A percentile compares a stretch with the other conserved stretches of the same genome.
Conservation (phyloP, 2,329 filamentous ascomycete genomes). For the Fusarium nanum region DNA sequence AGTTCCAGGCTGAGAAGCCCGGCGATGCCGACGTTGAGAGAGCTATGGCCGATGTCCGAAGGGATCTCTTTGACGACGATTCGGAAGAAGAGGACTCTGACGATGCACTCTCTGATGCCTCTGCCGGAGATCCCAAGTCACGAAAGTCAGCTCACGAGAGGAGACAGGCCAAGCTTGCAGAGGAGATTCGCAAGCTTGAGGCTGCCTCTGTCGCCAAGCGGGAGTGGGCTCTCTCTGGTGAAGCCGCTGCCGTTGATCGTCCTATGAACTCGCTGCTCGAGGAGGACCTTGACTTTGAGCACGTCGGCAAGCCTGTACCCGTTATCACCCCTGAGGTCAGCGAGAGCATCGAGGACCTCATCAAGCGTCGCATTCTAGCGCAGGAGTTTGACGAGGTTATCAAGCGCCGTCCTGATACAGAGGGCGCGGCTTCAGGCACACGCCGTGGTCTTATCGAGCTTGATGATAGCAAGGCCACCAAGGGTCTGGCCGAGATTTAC, state of each 20-base stretch:
- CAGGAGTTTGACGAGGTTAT: conserved; percentile 93
- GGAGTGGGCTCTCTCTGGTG: conserved; percentile 89
- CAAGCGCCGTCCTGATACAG: conserved; percentile 80
- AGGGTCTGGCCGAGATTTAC: conserved; percentile 91
- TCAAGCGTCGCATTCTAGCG: conserved; percentile 91
- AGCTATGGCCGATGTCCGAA: conserved; percentile 86
- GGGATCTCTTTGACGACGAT: conserved; percentile 88
- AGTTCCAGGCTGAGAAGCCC: conserved; percentile 57
- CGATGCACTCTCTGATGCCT: conserved; percentile 72
- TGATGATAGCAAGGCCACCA: conserved; percentile 87
- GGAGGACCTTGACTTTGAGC: conserved; percentile 95
- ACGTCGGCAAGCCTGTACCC: conserved; percentile 92
- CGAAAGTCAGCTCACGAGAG: conserved; percentile 87
- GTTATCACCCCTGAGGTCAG: conserved; percentile 92
- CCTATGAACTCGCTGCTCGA: conserved; percentile 93
- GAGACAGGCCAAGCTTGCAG: conserved; percentile 83
- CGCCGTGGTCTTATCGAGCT: conserved; percentile 82
- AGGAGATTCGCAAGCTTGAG: conserved; percentile 93
- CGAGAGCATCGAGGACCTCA: conserved; percentile 90
- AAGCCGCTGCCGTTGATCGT: conserved; percentile 83
- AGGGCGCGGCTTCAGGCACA: conserved; percentile 68
- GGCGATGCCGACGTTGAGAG: conserved; percentile 78
- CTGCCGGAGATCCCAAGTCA: conserved; percentile 76
- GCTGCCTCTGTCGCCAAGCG: conserved; percentile 88
- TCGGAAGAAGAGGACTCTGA: conserved; percentile 74